Evolutionary conservation across 1,139 yeast genomes (phyloP).

Genomic region (Sugiyamaella japonica): DNA sequence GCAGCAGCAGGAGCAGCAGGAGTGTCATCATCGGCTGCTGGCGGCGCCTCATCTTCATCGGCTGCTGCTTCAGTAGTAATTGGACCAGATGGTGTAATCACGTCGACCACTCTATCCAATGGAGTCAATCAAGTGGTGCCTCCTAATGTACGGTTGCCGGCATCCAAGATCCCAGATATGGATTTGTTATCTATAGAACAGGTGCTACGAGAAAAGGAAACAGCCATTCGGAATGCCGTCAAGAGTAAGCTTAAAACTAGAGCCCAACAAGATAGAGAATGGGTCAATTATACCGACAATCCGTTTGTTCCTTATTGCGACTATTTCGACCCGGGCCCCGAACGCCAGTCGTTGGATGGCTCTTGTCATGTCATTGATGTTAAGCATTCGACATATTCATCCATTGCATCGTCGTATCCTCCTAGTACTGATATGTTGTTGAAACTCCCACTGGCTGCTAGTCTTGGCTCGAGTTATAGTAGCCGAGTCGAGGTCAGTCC

Average conservation of each 20-base stretch:
- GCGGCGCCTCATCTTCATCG: not conserved
- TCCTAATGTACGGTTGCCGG: conserved; percentile 83
- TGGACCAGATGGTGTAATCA: conserved; percentile 14
- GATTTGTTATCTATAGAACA: conserved; percentile 81
- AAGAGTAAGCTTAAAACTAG: conserved; percentile 77
- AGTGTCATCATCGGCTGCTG: conserved; percentile 19
- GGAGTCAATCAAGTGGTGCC: conserved; percentile 46
- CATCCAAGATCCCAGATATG: conserved; percentile 91
- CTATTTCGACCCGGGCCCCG: conserved; percentile 51
- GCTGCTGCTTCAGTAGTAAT: conserved; percentile 9
- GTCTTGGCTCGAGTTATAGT: conserved; percentile 35
- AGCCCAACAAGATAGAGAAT: conserved; percentile 66
- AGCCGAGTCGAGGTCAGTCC: conserved; percentile 35
- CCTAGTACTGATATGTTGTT: conserved; percentile 51
- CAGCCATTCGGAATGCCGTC: conserved; percentile 76
- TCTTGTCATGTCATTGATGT: conserved; percentile 47
- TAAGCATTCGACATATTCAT: conserved; percentile 74
- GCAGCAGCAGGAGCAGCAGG: conserved; percentile 23
- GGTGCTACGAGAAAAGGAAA: conserved; percentile 72
- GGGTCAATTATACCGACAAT: conserved; percentile 85
- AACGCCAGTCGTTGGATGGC: conserved; percentile 27
- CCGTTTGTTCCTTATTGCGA: conserved; percentile 86
- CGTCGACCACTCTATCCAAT: conserved; percentile 19
- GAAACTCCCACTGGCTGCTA: conserved; percentile 35
- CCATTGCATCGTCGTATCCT: conserved; percentile 72